Evolutionary conservation across 148 eudicot genomes (phyloP).

Genomic region (Vaccinium darrowii): DNA sequence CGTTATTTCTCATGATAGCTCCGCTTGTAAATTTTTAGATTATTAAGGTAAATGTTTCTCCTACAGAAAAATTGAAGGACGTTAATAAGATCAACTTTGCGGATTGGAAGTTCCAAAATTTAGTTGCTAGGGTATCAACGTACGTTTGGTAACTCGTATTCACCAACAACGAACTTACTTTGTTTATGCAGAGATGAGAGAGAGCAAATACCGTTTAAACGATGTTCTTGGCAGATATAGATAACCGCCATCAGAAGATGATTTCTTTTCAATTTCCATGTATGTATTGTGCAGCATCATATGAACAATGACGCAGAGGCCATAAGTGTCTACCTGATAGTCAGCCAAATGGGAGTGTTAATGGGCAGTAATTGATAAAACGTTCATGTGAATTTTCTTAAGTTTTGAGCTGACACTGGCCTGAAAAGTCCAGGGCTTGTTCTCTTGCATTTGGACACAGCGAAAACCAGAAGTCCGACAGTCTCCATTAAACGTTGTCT

Average conservation of each 20-base stretch:
- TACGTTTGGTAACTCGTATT: background rate
- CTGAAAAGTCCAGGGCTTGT: slow-evolving; percentile 88
- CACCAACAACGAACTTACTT: background rate
- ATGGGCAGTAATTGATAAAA: slow-evolving; percentile 4
- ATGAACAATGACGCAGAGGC: slow-evolving; percentile 86
- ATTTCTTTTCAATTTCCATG: slow-evolving; percentile 73
- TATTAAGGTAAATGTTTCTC: background rate
- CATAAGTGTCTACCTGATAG: slow-evolving; percentile 76
- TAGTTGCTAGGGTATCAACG: background rate
- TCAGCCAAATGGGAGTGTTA: slow-evolving; percentile 15
- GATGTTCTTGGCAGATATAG: slow-evolving; percentile 53
- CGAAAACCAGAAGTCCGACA: slow-evolving; percentile 89
- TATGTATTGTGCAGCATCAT: slow-evolving; percentile 86
- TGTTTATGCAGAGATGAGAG: background rate
- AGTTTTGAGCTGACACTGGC: slow-evolving; percentile 24
- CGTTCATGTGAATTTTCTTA: background rate
- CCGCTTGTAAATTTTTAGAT: background rate
- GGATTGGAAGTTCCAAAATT: background rate
- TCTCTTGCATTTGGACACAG: slow-evolving; percentile 91
- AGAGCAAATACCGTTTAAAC: slow-evolving; percentile 60
- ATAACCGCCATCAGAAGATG: slow-evolving; percentile 51
- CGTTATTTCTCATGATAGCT: background rate
- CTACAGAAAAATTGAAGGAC: background rate
- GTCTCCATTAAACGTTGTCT: slow-evolving; percentile 63
- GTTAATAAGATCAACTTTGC: background rate